phyloP scores from a whole-genome alignment of 148 eudicot species.

The Chenopodium quinoa region DNA sequence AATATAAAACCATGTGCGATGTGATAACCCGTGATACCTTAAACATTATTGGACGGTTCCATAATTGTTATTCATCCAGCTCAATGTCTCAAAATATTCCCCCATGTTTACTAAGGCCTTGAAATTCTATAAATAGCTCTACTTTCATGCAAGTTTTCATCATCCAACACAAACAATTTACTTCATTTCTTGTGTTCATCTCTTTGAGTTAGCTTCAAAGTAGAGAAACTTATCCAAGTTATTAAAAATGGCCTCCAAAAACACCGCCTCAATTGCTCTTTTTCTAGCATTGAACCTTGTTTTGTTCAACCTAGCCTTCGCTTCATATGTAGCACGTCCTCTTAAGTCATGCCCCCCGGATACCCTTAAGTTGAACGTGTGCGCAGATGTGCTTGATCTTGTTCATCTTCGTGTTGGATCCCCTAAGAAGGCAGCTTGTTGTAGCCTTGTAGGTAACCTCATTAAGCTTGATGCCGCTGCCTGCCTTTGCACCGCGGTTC shows the following conservation, averaged over 20 bases:
- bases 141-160: neutral
- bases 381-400: conserved; percentile 8
- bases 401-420: neutral
- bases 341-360: neutral
- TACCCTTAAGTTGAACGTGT: conserved; percentile 2
- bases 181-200: no score
- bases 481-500: neutral
- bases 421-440: neutral
- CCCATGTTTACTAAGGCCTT: neutral
- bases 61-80: neutral
- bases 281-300: conserved; percentile 3
- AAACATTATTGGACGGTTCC: neutral
- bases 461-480: conserved; percentile 10
- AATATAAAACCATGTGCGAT: neutral
- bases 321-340: neutral
- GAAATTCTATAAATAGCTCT: neutral
- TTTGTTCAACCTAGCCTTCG: neutral
- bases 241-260: neutral
- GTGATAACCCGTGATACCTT: neutral
- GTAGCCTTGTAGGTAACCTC: conserved; percentile 5
- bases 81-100: neutral
- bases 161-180: neutral
- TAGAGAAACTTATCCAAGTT: neutral
- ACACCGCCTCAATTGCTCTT: neutral
- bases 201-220: no score